These are phyloP conservation scores for Hymenoscyphus salicellus DNA, from an alignment of 2,329 filamentous ascomycete species.

Conservation along the genomic window DNA sequence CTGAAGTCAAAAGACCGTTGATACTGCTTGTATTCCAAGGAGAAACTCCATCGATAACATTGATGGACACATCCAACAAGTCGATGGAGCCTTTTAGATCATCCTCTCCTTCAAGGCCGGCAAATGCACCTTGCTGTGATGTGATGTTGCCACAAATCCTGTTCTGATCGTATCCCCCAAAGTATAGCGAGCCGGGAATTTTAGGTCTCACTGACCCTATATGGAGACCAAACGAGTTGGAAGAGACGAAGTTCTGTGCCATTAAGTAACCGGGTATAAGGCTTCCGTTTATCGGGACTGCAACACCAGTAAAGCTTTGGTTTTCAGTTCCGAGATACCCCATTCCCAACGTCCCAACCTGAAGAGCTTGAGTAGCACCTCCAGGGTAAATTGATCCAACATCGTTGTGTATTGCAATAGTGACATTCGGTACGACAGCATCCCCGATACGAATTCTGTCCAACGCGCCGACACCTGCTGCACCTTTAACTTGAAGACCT, in stretches of 20 bases:
- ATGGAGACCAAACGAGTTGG: constrained; percentile 24
- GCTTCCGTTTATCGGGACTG: constrained; percentile 5
- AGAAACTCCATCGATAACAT: constrained; percentile 14
- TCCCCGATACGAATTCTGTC: constrained; percentile 11
- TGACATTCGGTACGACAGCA: constrained; percentile 9
- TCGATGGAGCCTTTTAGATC: constrained; percentile 11
- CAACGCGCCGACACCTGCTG: constrained; percentile 8
- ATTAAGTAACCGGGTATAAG: constrained; percentile 14
- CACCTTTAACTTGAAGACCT: constrained; percentile 6
- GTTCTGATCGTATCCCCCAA: constrained; percentile 24
- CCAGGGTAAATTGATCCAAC: constrained; percentile 12
- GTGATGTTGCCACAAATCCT: constrained; percentile 19
- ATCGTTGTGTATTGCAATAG: constrained; percentile 10
- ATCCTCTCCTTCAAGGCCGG: no score
- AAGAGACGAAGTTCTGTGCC: constrained; percentile 7
- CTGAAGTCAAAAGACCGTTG: constrained; percentile 12
- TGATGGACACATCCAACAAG: constrained; percentile 21
- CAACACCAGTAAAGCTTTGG: constrained; percentile 11
- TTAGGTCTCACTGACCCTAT: constrained; percentile 19
- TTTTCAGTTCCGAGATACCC: constrained; percentile 14
- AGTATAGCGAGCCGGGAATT: constrained; percentile 16
- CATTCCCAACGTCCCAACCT: constrained; percentile 18
- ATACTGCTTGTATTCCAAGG: constrained; percentile 14
- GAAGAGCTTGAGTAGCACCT: constrained; percentile 9
- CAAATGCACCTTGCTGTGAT: constrained; percentile 10